Conservation (phyloP, 129 eudicot species). For the Pittosporum tobira region DNA sequence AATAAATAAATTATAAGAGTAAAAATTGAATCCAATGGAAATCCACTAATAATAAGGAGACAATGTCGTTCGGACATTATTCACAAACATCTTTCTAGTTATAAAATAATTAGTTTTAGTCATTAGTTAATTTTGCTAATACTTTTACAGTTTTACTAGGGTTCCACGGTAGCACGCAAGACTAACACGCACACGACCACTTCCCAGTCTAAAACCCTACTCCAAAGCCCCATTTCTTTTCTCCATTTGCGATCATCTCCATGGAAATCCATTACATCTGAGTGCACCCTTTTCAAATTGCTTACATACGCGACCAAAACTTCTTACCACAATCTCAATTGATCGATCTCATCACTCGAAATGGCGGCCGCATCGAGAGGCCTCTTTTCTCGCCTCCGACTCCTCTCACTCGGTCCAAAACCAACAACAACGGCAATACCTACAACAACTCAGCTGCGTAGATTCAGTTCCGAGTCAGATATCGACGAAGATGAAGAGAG, state of each 20-base stretch:
- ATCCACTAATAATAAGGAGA: no score
- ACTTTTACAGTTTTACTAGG: neutral
- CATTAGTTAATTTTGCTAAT: no score
- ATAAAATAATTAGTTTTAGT: no score
- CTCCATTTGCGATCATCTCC: neutral
- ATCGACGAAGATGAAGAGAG: slow-evolving; percentile 8
- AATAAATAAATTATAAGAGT: no score
- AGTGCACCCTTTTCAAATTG: neutral
- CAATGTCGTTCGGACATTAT: no score
- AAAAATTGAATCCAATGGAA: no score
- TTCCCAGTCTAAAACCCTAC: slow-evolving; percentile 14
- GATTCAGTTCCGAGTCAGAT: slow-evolving; percentile 33
- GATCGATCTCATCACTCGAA: neutral
- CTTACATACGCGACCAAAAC: no score
- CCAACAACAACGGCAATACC: slow-evolving; percentile 10
- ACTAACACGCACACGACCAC: neutral
- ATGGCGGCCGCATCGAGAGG: slow-evolving; percentile 63
- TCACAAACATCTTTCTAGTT: neutral
- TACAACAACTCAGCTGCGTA: slow-evolving; percentile 20
- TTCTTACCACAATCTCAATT: neutral
- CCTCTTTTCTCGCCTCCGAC: slow-evolving; percentile 45
- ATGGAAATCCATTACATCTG: neutral
- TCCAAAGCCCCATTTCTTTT: neutral
- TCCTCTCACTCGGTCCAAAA: slow-evolving; percentile 15
- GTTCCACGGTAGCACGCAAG: neutral